Evolutionary conservation across 352 stramenopile genomes (phyloP), one percentile per base, ranked within the genome.

Genomic region (Pythium rhizo-oryzae): DNA sequence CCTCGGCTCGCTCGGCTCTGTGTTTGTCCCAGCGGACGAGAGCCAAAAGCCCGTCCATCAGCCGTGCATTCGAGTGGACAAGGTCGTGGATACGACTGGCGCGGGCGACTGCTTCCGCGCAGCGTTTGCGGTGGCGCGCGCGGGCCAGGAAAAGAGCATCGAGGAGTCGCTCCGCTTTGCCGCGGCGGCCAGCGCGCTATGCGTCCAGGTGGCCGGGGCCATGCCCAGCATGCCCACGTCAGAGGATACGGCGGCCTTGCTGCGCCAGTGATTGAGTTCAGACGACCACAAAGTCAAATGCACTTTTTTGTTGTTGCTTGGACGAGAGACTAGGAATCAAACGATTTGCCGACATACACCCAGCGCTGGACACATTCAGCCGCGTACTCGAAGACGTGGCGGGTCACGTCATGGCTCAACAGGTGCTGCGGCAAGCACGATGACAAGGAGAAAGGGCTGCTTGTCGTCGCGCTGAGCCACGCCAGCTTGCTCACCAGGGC

Each of bases 101-200:
- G 87, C 87, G 1, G 87, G 87, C 15, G 87, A 95, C 44, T 94
- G 85, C 72, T 95, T 87, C 63, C 84, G 85, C 12, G 84, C 76
- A 0, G 81, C 81, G 0, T 94, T 94, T 52, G 87, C 86, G 8
- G 85, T 90, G 13, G 72, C 76, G 8, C 39, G 30, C 4, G 67
- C 89, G 30, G 77, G 83, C 18, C 73, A 91, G 35, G 76, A 77
- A 5, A 75, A 76, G 18, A 63, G 62, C 4, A 62, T 93, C 13
- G 63, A 78, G 16, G 74, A 92, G 12, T 82, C 78, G 50, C 81
- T 95, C 74, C 55, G 49, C 47, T 79, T 75, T 19, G 87, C 87
- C 0, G 67, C 85, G 11, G 82, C 85, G 21, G 85, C 84, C 8
- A 89, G 75, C 37, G 84, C 87, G 12, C 49, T 95, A 6, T 93